These are phyloP conservation scores for Chytriomyces hyalinus DNA, from an alignment of 192 early-diverging fungal genomes.

Conservation along the genomic window DNA sequence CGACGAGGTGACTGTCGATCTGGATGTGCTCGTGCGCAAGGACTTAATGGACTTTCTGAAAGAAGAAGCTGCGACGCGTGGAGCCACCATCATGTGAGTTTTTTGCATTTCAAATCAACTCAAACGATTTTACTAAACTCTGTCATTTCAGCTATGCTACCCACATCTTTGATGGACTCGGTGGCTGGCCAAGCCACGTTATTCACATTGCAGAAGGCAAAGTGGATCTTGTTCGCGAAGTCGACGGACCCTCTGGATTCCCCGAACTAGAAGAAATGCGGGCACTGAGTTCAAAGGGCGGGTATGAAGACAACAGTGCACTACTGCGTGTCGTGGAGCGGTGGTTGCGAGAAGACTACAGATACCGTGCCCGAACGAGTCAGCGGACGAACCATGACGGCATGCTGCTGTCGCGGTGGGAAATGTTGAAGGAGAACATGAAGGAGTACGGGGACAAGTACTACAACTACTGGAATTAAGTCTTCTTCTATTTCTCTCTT, in stretches of 20 bases:
- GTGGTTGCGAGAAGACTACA: conserved; percentile 72
- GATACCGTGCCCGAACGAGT: conserved; percentile 15
- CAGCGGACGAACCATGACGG: conserved; percentile 39
- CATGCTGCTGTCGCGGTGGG: conserved; percentile 51
- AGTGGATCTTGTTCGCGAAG: conserved; percentile 49
- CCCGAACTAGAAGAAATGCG: conserved; percentile 60
- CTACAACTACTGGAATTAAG: conserved; percentile 54
- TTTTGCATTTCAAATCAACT: no score
- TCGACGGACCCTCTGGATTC: conserved; percentile 48
- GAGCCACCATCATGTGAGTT: conserved; percentile 62
- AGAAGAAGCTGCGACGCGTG: conserved; percentile 64
- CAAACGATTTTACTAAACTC: neutral
- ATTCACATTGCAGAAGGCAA: conserved; percentile 68
- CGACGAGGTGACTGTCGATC: conserved; percentile 82
- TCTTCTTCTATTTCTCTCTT: no score
- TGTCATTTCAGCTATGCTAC: conserved; percentile 64
- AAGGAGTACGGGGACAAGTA: conserved; percentile 59
- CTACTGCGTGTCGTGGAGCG: conserved; percentile 61
- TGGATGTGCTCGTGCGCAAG: conserved; percentile 76
- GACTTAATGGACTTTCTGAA: conserved; percentile 72
- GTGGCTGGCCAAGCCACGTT: conserved; percentile 76
- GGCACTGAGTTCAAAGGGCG: conserved; percentile 3
- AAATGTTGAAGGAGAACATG: conserved; percentile 59
- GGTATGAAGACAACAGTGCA: conserved; percentile 55
- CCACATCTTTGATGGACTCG: conserved; percentile 82